Evolutionary conservation across 2,329 filamentous ascomycete genomes (phyloP).

Genomic region (Epichloe sp.): DNA sequence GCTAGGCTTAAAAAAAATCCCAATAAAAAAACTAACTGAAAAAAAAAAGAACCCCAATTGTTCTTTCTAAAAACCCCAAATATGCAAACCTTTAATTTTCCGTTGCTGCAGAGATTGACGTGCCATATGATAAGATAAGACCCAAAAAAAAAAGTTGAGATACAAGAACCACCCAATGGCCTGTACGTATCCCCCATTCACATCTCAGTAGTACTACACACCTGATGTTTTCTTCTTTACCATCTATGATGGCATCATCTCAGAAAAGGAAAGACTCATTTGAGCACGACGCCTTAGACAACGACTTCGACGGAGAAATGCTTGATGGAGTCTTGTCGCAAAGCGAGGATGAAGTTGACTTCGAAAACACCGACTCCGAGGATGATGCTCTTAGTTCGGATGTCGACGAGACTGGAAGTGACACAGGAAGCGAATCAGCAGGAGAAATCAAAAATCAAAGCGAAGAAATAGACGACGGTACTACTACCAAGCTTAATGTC

Average conservation of each 20-base stretch:
- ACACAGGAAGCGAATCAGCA: constrained; percentile 19
- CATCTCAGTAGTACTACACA: not conserved
- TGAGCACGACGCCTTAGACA: constrained; percentile 30
- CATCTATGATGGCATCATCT: constrained; percentile 8
- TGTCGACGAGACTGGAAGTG: not conserved
- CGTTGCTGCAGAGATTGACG: too few relatives aligned
- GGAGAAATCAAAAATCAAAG: constrained; percentile 15
- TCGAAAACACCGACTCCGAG: constrained; percentile 13
- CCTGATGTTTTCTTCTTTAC: not conserved
- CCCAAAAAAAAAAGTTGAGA: not conserved
- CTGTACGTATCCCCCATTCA: not conserved
- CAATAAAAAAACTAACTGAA: too few relatives aligned
- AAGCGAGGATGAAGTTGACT: constrained; percentile 25
- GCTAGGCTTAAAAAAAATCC: too few relatives aligned
- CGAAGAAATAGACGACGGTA: not conserved
- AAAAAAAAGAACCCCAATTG: too few relatives aligned
- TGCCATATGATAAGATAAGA: not conserved
- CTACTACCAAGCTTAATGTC: not conserved
- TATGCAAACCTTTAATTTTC: too few relatives aligned
- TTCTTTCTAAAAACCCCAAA: too few relatives aligned
- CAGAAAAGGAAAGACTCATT: constrained; percentile 52
- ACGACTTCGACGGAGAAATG: constrained; percentile 43
- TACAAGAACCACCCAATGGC: not conserved
- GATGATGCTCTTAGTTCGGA: not conserved
- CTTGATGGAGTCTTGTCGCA: constrained; percentile 43